Percentiles rank a stretch among this genome's conserved stretches.
Conservation (phyloP, 805 yeast genomes). For the Wickerhamomyces ciferrii region DNA sequence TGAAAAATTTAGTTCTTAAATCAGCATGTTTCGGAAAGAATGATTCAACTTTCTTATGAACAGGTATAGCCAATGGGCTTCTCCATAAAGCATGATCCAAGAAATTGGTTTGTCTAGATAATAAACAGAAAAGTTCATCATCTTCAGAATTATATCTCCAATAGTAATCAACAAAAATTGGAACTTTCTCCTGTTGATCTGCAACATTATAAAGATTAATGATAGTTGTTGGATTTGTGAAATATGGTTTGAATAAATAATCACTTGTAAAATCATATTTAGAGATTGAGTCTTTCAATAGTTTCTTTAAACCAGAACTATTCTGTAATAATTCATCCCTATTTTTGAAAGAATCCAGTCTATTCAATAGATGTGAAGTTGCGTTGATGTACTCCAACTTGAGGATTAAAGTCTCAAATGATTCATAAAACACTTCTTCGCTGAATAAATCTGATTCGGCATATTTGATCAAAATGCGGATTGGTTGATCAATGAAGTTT, state of each 20-base stretch:
- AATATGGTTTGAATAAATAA: constrained; percentile 20
- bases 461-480: constrained; percentile 27
- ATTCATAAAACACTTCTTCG: constrained; percentile 17
- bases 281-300: constrained; percentile 18
- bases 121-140: constrained; percentile 5
- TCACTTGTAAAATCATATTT: constrained; percentile 23
- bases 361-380: constrained; percentile 21
- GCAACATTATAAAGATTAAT: constrained; percentile 27
- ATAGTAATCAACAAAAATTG: constrained; percentile 17
- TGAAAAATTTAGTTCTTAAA: constrained; percentile 4
- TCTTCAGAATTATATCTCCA: constrained; percentile 10
- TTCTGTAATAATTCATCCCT: constrained; percentile 14
- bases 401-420: constrained; percentile 25
- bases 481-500: constrained; percentile 24
- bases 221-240: constrained; percentile 30
- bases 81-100: constrained; percentile 10
- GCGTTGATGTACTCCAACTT: constrained; percentile 16
- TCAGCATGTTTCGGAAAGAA: constrained; percentile 2
- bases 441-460: constrained; percentile 22
- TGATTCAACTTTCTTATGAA: constrained; percentile 4
- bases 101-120: constrained; percentile 9
- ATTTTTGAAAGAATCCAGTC: constrained; percentile 27
- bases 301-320: constrained; percentile 15
- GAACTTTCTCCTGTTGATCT: constrained; percentile 10
- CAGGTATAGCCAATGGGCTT: neutral